phyloP scores from a whole-genome alignment of 805 yeast species.

The Wickerhamiella galacta region DNA sequence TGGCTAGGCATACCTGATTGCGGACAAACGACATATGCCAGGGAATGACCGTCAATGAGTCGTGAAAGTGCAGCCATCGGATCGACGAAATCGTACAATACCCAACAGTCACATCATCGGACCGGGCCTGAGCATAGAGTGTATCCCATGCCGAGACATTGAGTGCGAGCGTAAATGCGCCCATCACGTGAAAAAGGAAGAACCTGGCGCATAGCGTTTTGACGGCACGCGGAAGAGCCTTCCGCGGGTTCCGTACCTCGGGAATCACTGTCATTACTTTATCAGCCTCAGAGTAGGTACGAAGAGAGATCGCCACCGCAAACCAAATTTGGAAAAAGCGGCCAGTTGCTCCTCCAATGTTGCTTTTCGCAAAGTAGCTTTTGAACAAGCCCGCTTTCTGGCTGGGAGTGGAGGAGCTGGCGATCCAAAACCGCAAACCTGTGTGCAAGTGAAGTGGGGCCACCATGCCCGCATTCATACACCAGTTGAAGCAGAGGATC shows the following conservation, averaged over 20 bases:
- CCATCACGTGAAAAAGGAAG: constrained; percentile 4
- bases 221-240: constrained; percentile 7
- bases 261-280: constrained; percentile 10
- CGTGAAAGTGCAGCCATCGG: background rate
- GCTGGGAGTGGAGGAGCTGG: too few relatives aligned
- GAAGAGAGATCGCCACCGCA: constrained; percentile 4
- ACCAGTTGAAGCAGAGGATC: constrained; percentile 41
- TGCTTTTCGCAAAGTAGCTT: background rate
- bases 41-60: constrained; percentile 6
- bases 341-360: constrained; percentile 2
- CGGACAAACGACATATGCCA: constrained; percentile 5
- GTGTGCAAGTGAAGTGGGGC: constrained; percentile 27
- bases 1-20: constrained; percentile 4
- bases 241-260: constrained; percentile 13
- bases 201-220: constrained; percentile 5
- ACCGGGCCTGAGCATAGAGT: background rate
- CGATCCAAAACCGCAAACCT: constrained; percentile 57
- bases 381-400: constrained; percentile 3
- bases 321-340: constrained; percentile 7
- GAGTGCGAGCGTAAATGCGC: constrained; percentile 6
- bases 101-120: too few relatives aligned
- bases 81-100: background rate
- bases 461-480: constrained; percentile 44
- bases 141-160: constrained; percentile 4
- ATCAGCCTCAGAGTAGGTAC: constrained; percentile 7